These are phyloP conservation scores for Phytophthora capsici DNA, from an alignment of 352 stramenopile genomes.

Conservation along the genomic window DNA sequence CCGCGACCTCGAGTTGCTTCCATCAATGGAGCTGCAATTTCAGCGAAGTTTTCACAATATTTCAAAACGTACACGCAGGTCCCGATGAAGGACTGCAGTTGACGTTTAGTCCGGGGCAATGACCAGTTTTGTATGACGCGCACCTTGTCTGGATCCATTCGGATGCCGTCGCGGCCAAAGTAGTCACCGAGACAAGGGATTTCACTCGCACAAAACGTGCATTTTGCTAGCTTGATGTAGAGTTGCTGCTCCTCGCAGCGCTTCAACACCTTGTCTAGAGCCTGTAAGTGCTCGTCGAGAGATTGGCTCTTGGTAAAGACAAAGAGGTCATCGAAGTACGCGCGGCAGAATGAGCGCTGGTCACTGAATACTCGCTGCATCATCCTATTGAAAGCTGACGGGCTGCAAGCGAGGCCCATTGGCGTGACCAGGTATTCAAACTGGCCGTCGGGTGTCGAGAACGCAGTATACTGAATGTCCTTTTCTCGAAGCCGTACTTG, in stretches of 20 bases:
- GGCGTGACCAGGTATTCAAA: conserved; percentile 16
- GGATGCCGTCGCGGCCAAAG: conserved; percentile 2
- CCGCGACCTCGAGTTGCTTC: background rate
- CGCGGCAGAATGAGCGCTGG: background rate
- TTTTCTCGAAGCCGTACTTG: background rate
- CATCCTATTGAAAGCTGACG: conserved; percentile 1
- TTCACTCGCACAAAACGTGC: background rate
- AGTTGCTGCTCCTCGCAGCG: conserved; percentile 1
- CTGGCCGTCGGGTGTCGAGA: background rate
- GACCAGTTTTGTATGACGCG: conserved; percentile 4
- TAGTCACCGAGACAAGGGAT: conserved; percentile 27
- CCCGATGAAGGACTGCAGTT: conserved; percentile 5
- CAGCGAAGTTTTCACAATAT: conserved; percentile 2
- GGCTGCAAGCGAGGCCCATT: conserved; percentile 10
- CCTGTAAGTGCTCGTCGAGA: conserved; percentile 1
- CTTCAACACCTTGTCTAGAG: conserved; percentile 3
- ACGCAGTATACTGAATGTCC: background rate
- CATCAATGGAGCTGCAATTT: background rate
- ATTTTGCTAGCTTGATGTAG: background rate
- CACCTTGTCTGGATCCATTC: conserved; percentile 13
- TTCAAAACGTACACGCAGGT: conserved; percentile 19
- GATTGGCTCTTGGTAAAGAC: background rate
- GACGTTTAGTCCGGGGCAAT: background rate
- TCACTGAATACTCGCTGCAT: background rate
- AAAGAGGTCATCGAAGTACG: conserved; percentile 4